Percentiles rank a stretch among this genome's conserved stretches.
Conservation (phyloP, 331 rosid species). For the Erythrophleum ivorense region DNA sequence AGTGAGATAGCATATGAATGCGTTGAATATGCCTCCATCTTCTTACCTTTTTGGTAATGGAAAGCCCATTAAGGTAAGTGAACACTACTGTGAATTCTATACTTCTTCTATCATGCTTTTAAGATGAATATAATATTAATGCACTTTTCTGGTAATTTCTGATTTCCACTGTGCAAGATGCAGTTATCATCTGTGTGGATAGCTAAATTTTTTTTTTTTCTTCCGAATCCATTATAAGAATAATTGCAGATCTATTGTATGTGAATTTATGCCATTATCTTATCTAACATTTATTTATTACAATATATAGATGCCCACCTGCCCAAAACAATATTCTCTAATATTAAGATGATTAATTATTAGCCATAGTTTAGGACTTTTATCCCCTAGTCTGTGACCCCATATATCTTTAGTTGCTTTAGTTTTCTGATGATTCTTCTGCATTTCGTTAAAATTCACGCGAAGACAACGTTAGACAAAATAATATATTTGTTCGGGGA, state of each 20-base stretch:
- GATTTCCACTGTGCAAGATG: conserved; percentile 58
- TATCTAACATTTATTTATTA: conserved; percentile 51
- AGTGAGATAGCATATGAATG: background rate
- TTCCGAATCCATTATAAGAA: conserved; percentile 54
- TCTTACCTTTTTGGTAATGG: conserved; percentile 40
- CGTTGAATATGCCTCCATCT: conserved; percentile 19
- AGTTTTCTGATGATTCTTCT: conserved; percentile 24
- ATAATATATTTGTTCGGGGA: conserved; percentile 32
- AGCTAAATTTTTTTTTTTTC: conserved; percentile 42
- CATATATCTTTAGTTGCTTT: conserved; percentile 29
- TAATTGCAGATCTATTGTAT: conserved; percentile 52
- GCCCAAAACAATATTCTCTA: conserved; percentile 55
- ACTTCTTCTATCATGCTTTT: conserved; percentile 43
- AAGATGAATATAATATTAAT: conserved; percentile 37
- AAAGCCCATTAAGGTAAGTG: conserved; percentile 30
- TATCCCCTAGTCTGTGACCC: conserved; percentile 21
- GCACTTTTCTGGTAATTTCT: conserved; percentile 46
- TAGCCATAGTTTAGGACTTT: conserved; percentile 27
- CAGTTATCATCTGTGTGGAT: conserved; percentile 41
- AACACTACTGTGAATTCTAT: conserved; percentile 39
- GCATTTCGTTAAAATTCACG: conserved; percentile 31
- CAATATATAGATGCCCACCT: conserved; percentile 51
- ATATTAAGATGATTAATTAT: conserved; percentile 20
- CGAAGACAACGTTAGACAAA: conserved; percentile 40
- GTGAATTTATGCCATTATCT: conserved; percentile 70